Percentiles rank a stretch among this genome's conserved stretches.
These are phyloP conservation scores for Gremmenia infestans DNA, from an alignment of 2,329 filamentous ascomycete species.

Conservation along the genomic window DNA sequence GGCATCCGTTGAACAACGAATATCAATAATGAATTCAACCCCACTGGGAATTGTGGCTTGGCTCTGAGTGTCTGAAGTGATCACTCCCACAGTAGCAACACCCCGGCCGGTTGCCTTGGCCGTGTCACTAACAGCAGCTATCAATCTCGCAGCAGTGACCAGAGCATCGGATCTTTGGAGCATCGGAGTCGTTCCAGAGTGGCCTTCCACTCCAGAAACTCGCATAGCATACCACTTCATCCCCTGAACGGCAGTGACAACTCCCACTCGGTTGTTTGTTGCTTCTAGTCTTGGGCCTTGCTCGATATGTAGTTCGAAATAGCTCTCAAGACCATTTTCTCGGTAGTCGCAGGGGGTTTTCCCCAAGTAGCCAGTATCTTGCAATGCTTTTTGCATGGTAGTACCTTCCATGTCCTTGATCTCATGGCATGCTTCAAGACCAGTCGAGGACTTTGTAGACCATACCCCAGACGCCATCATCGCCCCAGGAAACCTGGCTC, in stretches of 20 bases:
- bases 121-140: slow-evolving; percentile 18
- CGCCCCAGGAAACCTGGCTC: slow-evolving; percentile 69
- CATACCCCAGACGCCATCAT: slow-evolving; percentile 73
- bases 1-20: slow-evolving; percentile 17
- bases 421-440: slow-evolving; percentile 54
- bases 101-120: slow-evolving; percentile 16
- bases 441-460: slow-evolving; percentile 55
- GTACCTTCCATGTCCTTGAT: slow-evolving; percentile 43
- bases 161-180: slow-evolving; percentile 60
- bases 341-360: slow-evolving; percentile 49
- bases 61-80: slow-evolving; percentile 20
- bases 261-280: slow-evolving; percentile 56
- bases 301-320: slow-evolving; percentile 71
- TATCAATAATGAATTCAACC: slow-evolving; percentile 26
- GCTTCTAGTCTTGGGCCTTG: slow-evolving; percentile 71
- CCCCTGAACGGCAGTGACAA: slow-evolving; percentile 68
- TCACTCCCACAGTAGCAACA: slow-evolving; percentile 24
- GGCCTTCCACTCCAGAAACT: slow-evolving; percentile 41
- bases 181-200: slow-evolving; percentile 37
- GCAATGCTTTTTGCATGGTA: slow-evolving; percentile 36
- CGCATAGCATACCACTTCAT: slow-evolving; percentile 59
- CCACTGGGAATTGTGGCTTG: slow-evolving; percentile 23
- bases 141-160: slow-evolving; percentile 35
- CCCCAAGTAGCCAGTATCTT: slow-evolving; percentile 69
- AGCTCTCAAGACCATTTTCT: slow-evolving; percentile 60